phyloP scores from a whole-genome alignment of 2,329 filamentous ascomycete species.

The Aureobasidium sp. region DNA sequence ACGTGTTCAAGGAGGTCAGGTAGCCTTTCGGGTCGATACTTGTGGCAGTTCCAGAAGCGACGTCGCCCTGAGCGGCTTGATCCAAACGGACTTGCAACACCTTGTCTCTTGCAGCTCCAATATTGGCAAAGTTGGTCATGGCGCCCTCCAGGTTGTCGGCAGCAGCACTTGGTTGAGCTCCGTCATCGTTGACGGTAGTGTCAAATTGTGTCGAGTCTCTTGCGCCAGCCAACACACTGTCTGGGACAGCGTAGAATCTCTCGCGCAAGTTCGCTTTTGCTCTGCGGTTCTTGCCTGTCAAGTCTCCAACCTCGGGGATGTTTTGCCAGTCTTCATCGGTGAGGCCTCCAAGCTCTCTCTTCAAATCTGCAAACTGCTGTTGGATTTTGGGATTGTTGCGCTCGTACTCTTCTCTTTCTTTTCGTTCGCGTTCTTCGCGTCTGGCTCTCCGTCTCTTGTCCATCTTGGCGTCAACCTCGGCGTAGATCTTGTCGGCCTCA shows the following conservation, averaged over 20 bases:
- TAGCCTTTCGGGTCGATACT: constrained; percentile 95
- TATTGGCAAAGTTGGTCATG: constrained; percentile 96
- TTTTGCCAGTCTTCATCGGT: constrained; percentile 96
- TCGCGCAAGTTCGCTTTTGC: constrained; percentile 67
- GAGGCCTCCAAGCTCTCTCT: constrained; percentile 77
- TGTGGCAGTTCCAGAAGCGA: constrained; percentile 68
- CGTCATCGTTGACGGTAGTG: constrained; percentile 80
- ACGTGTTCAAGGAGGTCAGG: constrained; percentile 80
- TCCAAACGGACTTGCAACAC: constrained; percentile 91
- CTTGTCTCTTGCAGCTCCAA: constrained; percentile 91
- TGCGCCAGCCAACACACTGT: constrained; percentile 85
- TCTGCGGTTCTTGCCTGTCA: constrained; percentile 87
- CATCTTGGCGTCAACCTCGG: constrained; percentile 95
- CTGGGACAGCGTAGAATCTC: constrained; percentile 90
- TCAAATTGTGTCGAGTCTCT: constrained; percentile 72
- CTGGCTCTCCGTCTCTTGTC: constrained; percentile 66
- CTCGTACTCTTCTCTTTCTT: constrained; percentile 92
- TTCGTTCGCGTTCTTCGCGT: constrained; percentile 88
- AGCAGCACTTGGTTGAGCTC: constrained; percentile 32
- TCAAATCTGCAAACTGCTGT: constrained; percentile 93
- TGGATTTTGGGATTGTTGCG: constrained; percentile 96
- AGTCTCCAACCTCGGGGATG: constrained; percentile 88
- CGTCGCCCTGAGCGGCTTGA: constrained; percentile 69
- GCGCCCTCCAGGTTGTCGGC: constrained; percentile 58
- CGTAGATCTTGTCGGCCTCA: constrained; percentile 92